Conservation (phyloP, 106 monocot genomes). For the Dendrobium officinale region DNA sequence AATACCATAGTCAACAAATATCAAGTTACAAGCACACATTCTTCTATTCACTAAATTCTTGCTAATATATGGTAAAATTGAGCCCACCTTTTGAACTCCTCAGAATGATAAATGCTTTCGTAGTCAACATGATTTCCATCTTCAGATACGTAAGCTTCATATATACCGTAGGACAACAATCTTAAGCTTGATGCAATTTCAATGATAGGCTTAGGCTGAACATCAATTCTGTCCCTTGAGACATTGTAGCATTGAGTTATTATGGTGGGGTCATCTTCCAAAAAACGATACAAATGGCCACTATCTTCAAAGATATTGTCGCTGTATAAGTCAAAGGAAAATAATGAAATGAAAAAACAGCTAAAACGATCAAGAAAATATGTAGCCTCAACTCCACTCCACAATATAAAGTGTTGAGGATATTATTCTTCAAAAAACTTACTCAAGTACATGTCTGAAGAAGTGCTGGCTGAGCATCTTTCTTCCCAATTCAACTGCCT, state of each 20-base stretch:
- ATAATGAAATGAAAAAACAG: background rate
- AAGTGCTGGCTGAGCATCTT: constrained; percentile 69
- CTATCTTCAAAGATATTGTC: constrained; percentile 94
- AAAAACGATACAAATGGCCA: constrained; percentile 77
- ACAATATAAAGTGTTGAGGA: background rate
- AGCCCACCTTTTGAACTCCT: constrained; percentile 75
- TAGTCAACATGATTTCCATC: constrained; percentile 85
- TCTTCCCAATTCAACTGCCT: constrained; percentile 89
- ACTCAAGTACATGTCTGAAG: constrained; percentile 82
- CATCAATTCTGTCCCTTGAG: constrained; percentile 53
- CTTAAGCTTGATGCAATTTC: constrained; percentile 74
- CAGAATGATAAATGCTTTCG: constrained; percentile 55
- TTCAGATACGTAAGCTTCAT: constrained; percentile 91
- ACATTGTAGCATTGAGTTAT: constrained; percentile 74
- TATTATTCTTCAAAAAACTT: constrained; percentile 19
- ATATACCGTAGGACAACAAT: constrained; percentile 61
- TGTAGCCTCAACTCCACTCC: background rate
- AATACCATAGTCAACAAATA: background rate
- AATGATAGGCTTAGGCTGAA: constrained; percentile 63
- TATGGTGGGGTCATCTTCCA: constrained; percentile 81
- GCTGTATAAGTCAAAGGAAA: constrained; percentile 28
- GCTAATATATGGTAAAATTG: background rate
- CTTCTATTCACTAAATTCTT: background rate
- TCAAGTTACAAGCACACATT: background rate
- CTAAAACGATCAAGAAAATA: background rate